phyloP scores from a whole-genome alignment of 1,139 yeast genomes.

The Sugiyamaella neomexicana region DNA sequence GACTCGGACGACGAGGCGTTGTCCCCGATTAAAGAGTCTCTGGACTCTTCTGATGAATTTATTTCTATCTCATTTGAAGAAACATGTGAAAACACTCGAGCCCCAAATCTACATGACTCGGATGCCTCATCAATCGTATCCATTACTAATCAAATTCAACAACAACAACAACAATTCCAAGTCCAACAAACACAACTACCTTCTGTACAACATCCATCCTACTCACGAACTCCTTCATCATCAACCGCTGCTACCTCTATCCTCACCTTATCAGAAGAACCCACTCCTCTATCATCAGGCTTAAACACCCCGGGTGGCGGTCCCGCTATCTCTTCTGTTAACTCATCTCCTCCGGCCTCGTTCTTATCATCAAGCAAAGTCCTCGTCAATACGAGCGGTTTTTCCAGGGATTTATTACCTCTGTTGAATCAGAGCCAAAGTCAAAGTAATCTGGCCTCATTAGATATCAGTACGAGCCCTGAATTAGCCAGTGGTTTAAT shows the following conservation, averaged over 20 bases:
- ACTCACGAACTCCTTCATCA: conserved; percentile 15
- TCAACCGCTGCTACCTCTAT: conserved; percentile 19
- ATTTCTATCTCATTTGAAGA: conserved; percentile 33
- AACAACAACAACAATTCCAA: neutral
- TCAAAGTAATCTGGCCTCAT: neutral
- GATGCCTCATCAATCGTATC: conserved; percentile 10
- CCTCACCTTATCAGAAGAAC: conserved; percentile 10
- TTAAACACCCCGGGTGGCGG: conserved; percentile 14
- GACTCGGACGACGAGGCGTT: conserved; percentile 13
- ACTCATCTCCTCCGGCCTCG: conserved; percentile 6
- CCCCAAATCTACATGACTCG: conserved; percentile 8
- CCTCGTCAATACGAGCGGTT: conserved; percentile 11
- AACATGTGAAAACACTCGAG: conserved; percentile 19
- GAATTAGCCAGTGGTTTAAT: neutral
- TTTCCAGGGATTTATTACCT: conserved; percentile 20
- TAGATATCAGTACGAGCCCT: conserved; percentile 4
- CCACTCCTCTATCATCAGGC: conserved; percentile 12
- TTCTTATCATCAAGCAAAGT: conserved; percentile 12
- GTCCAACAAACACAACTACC: too few species aligned
- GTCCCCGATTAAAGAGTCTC: conserved; percentile 12
- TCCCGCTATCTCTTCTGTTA: neutral
- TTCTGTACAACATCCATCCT: neutral
- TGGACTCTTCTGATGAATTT: conserved; percentile 28
- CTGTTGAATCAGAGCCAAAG: conserved; percentile 12
- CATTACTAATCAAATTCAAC: neutral